phyloP scores from a whole-genome alignment of 176 grass and related monocot genomes.

The Cenchrus purpureus region DNA sequence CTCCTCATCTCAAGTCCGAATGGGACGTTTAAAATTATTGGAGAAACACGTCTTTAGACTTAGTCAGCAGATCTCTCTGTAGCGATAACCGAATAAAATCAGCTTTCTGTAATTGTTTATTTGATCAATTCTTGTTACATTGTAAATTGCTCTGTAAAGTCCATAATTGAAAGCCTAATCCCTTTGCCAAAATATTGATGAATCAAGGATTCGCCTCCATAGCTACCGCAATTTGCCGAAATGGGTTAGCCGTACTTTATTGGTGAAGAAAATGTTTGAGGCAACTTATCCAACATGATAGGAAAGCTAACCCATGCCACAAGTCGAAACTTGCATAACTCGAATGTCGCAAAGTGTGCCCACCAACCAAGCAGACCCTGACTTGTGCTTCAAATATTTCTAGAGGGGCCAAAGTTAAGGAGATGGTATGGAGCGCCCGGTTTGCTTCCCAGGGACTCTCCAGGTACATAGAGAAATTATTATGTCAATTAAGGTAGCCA shows the following conservation, averaged over 20 bases:
- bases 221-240: too few species aligned
- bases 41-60: not conserved
- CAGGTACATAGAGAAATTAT: conserved; percentile 51
- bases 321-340: not conserved
- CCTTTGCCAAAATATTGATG: not conserved
- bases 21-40: not conserved
- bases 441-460: conserved; percentile 71
- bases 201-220: too few species aligned
- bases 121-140: not conserved
- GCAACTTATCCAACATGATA: not conserved
- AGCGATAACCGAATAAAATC: not conserved
- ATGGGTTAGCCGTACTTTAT: not conserved
- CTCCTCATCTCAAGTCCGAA: too few species aligned
- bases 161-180: not conserved
- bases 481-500: not conserved
- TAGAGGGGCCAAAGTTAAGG: conserved; percentile 95
- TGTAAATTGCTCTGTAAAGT: not conserved
- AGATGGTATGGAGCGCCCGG: conserved; percentile 92
- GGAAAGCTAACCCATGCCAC: not conserved
- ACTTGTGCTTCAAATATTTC: conserved; percentile 25
- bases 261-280: too few species aligned
- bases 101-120: conserved; percentile 23
- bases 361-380: not conserved
- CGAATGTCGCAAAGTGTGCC: not conserved
- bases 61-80: not conserved